phyloP scores from a whole-genome alignment of 2,329 filamentous ascomycete genomes.

The Colletotrichum abscissum region DNA sequence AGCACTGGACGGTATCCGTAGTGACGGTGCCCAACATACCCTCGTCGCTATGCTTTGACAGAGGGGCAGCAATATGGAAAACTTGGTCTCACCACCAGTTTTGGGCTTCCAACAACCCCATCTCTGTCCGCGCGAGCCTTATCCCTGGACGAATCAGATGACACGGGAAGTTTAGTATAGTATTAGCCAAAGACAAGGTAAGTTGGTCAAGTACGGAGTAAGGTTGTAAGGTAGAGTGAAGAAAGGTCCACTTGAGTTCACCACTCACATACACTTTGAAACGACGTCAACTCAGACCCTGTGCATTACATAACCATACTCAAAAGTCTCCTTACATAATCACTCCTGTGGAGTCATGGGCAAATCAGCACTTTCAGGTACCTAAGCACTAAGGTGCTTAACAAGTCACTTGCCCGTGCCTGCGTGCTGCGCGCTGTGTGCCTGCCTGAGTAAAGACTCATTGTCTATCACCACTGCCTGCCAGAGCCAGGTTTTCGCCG shows the following conservation, averaged over 20 bases:
- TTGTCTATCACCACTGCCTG: no score
- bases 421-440: no score
- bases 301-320: not conserved
- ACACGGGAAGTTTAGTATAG: not conserved
- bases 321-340: not conserved
- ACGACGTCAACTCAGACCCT: not conserved
- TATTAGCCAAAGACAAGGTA: not conserved
- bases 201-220: not conserved
- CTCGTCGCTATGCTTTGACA: not conserved
- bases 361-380: not conserved
- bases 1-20: not conserved
- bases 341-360: not conserved
- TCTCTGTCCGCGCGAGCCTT: not conserved
- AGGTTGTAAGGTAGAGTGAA: no score
- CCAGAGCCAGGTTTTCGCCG: no score
- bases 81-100: not conserved
- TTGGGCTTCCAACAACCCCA: not conserved
- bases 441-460: no score
- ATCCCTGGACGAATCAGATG: not conserved
- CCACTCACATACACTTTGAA: not conserved
- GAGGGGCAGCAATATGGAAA: not conserved
- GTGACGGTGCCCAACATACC: not conserved
- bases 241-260: no score
- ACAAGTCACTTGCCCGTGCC: no score
- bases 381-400: no score